Base-by-base conservation (phyloP, 208 protist species). In the Leishmania gerbilli region DNA sequence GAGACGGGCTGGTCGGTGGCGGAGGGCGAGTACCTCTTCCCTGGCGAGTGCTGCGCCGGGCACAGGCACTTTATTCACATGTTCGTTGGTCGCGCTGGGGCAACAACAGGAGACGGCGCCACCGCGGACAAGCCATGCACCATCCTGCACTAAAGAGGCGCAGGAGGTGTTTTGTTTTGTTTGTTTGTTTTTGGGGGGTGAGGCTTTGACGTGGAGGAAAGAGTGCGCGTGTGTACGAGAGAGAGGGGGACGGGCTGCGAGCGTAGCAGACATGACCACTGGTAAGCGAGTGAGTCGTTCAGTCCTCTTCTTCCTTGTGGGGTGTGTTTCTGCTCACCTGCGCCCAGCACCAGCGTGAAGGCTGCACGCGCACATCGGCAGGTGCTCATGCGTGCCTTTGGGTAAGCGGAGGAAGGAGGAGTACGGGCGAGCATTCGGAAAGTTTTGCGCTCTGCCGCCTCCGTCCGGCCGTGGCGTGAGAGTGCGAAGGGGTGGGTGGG, bases 1-100 rank as follows among this genome's bases (percentile, higher is more conserved):
- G 82, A 85, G 64, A 79, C 42, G 65, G 74, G 82, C 27, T 85
- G 82, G 82, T 85, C 77, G 27, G 45, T 81, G 27, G 69, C 76
- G 27, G 77, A 68, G 17, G 82, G 82, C 31, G 45, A 56, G 11
- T 85, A 85, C 37, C 62, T 60, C 19, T 81, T 85, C 65, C 76
- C 69, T 37, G 82, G 77, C 5, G 77, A 79, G 53, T 75, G 60
- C 3, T 79, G 76, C 49, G 71, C n/a, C 24, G 53, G 49, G 6
- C 19, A 76, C 71, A 74, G 11, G 49, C 82, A 79, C 58, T 58
- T 75, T 13, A 79, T 85, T 8, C 82, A 55, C 62, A n/a, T 81
- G 64, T 76, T 72, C 56, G 82, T 85, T 5, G 82, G 82, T 1
- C 0, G 58, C 27, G 37, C 53, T 79, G 58, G 24, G 24, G 24